Evolutionary conservation across 2,329 filamentous ascomycete species (phyloP).

Genomic region (Cladophialophora carrionii): DNA sequence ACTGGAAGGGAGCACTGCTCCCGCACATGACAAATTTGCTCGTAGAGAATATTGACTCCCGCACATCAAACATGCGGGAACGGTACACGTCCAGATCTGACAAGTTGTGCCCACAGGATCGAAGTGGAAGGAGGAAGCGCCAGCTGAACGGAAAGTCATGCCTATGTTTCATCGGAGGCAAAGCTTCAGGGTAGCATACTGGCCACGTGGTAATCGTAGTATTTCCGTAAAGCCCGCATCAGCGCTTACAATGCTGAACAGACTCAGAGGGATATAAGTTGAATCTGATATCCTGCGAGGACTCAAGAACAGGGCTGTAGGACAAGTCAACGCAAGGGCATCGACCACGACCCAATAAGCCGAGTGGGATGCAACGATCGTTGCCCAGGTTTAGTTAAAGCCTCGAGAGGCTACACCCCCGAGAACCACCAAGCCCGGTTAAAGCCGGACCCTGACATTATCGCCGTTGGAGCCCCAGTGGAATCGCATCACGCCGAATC

Average conservation of each 20-base stretch:
- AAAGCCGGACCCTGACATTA: conserved; percentile 18
- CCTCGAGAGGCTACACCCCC: no score
- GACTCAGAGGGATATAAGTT: not conserved
- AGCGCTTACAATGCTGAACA: not conserved
- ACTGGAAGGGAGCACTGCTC: no score
- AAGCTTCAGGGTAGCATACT: conserved; percentile 1
- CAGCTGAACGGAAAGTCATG: not conserved
- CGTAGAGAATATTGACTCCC: not conserved
- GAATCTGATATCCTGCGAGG: not conserved
- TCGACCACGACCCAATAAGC: conserved; percentile 4
- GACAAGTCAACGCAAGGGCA: not conserved
- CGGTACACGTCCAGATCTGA: not conserved
- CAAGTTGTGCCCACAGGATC: not conserved
- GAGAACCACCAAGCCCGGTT: not conserved
- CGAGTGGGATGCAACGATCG: not conserved
- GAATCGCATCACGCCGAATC: not conserved
- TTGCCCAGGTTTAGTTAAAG: conserved; percentile 7
- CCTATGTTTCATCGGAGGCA: not conserved
- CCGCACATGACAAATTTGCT: no score
- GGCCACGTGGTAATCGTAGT: not conserved
- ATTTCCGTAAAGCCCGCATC: not conserved
- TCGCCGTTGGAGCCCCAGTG: conserved; percentile 1
- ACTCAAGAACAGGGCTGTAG: not conserved
- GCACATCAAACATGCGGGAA: not conserved
- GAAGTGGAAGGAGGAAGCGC: not conserved